Base-by-base conservation (phyloP, 2,329 filamentous ascomycete genomes). In the Sporothrix brasiliensis region DNA sequence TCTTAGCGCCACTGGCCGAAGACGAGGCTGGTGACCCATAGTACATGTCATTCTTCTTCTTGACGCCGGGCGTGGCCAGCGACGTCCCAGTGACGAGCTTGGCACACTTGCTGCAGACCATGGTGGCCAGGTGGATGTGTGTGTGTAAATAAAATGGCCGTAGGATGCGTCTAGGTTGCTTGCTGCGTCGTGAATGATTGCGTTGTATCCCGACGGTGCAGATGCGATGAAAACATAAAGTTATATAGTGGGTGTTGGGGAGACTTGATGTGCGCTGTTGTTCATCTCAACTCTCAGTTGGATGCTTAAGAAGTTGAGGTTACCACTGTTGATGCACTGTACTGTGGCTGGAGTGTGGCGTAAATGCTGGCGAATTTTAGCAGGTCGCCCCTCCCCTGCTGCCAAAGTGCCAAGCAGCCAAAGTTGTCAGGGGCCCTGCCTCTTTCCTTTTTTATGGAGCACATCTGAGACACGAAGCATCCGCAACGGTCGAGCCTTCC, bases 11-110 rank as follows among this genome's bases (percentile, higher is more conserved):
- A 27, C 68, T 41, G 72, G 79, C 77, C 70, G 82, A 77, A 27
- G 80, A 77, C 2, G 80, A 80, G 14, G 85, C 81, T 0, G 86
- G 79, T 1, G 87, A 89, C 63, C 88, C 88, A 75, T 87, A 85
- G 78, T 89, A 90, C 80, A 90, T 87, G 68, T 90, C 88, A 76
- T 79, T 87, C 82, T 88, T 90, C 80, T 87, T 88, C 79, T 90
- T 90, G 73, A 90, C 88, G 39, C 83, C 85, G 0, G 88, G 88
- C 0, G 88, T 90, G 72, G 86, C 87, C 70, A 90, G 84, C 14
- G 85, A 82, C 16, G 88, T 89, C 68, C 83, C 80, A 78, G 87
- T 87, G 69, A 85, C 80, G 68, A 86, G 83, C 78, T 88, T 89
- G 75, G 88, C 83, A 75, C 88, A 90, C 80, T 88, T 89, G 73